Conservation (phyloP, 805 yeast genomes). For the Spathaspora hagerdaliae region DNA sequence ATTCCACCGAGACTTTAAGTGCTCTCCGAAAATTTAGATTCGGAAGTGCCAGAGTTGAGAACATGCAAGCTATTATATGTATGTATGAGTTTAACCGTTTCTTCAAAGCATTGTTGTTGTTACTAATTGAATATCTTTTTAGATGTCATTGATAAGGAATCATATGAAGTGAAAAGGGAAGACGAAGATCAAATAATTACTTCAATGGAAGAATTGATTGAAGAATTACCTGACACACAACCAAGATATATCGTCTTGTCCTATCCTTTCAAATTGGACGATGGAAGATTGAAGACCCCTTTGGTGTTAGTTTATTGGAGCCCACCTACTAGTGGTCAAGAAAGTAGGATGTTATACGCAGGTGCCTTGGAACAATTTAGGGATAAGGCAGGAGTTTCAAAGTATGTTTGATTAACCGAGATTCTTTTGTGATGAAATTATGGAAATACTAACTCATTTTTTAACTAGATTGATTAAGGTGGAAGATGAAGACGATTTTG, state of each 20-base stretch:
- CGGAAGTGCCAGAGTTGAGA: conserved; percentile 59
- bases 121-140: not conserved
- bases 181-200: conserved; percentile 44
- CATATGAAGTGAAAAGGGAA: conserved; percentile 50
- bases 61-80: conserved; percentile 61
- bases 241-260: conserved; percentile 77
- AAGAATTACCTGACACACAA: conserved; percentile 75
- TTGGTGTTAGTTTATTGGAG: conserved; percentile 81
- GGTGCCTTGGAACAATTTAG: conserved; percentile 82
- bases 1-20: conserved; percentile 57
- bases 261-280: conserved; percentile 64
- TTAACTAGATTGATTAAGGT: conserved; percentile 49
- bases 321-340: conserved; percentile 83
- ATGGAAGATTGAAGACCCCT: conserved; percentile 73
- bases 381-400: conserved; percentile 72
- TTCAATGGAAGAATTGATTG: conserved; percentile 59
- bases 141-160: conserved; percentile 53
- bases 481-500: conserved; percentile 69
- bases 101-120: not conserved
- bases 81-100: conserved; percentile 17
- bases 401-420: conserved; percentile 27
- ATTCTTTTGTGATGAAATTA: not conserved
- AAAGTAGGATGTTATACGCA: conserved; percentile 82
- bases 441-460: conserved; percentile 14
- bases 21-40: conserved; percentile 69